Conservation (phyloP, 768 basidiomycete genomes). For the Leccinum fibrillosum region DNA sequence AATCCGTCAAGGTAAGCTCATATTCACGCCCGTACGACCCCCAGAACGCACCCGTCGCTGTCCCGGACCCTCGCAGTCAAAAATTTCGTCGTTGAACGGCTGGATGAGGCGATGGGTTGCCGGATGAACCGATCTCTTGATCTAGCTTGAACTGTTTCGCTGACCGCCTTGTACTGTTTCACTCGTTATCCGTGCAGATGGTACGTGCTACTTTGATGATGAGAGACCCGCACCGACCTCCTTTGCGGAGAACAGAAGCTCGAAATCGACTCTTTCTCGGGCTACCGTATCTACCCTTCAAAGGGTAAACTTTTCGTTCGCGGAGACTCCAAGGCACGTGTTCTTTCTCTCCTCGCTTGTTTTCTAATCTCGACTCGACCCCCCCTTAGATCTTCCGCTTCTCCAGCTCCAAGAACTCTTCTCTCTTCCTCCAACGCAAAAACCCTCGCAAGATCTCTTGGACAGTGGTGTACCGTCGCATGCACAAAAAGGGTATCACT, state of each 20-base stretch:
- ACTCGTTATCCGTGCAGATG: constrained; percentile 16
- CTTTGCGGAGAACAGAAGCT: constrained; percentile 64
- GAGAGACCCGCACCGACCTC: neutral
- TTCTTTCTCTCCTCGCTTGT: neutral
- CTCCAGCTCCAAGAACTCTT: constrained; percentile 86
- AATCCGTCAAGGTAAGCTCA: constrained; percentile 60
- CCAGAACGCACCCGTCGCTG: constrained; percentile 7
- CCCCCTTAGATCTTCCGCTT: constrained; percentile 86
- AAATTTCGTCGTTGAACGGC: constrained; percentile 21
- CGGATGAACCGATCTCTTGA: constrained; percentile 37
- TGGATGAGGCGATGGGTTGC: constrained; percentile 39
- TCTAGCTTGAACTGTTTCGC: constrained; percentile 13
- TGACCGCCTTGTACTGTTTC: constrained; percentile 10
- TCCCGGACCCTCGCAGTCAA: neutral
- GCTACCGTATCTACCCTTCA: constrained; percentile 95
- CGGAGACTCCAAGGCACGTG: constrained; percentile 87
- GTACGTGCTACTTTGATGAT: constrained; percentile 13
- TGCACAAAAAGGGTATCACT: constrained; percentile 99
- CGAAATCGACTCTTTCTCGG: constrained; percentile 98
- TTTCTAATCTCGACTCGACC: neutral
- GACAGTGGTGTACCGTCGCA: constrained; percentile 90
- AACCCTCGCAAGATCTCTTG: constrained; percentile 99
- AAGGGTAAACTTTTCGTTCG: constrained; percentile 96
- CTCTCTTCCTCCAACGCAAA: constrained; percentile 98
- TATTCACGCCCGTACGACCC: constrained; percentile 26